Evolutionary conservation across 129 eudicot genomes (phyloP), one percentile per base, ranked within the genome.

Genomic region (Oenanthe sinensis): DNA sequence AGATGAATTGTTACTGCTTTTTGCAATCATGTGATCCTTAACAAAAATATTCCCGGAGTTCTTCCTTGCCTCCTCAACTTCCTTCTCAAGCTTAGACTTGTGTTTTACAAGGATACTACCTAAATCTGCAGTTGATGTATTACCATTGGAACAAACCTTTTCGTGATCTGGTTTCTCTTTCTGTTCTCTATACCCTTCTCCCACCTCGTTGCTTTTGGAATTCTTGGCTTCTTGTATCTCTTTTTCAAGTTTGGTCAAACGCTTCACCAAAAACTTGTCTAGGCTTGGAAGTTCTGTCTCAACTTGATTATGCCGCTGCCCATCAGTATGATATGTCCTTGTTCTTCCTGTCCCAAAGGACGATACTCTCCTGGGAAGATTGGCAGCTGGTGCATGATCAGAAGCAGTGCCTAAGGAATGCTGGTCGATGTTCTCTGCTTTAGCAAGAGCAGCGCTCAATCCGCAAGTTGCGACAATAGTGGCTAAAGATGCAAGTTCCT

Each of bases 401-500:
- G 69, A 63, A 52, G 85, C 24, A 74, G 84, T 6, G 26, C 43
- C 73, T 42, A 45, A 44, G 44, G 50, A 77, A 13, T n/a, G 52
- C 50, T 81, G 76, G 37, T 71, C 74, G 15, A 16, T 54, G 43
- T 44, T 86, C 72, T 84, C 93, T 1, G 84, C 80, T 80, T 88
- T 86, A 71, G 92, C 86, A 80, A 95, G 74, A 81, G 96, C 93
- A 78, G 97, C 98, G 87, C 84, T 91, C 39, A 95, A 83, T 28
- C 98, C 98, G 79, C 96, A 90, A 44, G 98, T 95, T 75, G 98
- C 98, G 24, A 95, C 98, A 79, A 95, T 88, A 42, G 93, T 91
- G 58, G 96, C 97, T 37, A 95, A 89, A 86, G 97, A 91, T 75
- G 91, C 84, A 83, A 95, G 97, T 82, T 91, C 94, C 14, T 95